Evolutionary conservation across 306 rosid genomes (phyloP), one percentile per base, ranked within the genome.

Genomic region (Dicorynia guianensis): DNA sequence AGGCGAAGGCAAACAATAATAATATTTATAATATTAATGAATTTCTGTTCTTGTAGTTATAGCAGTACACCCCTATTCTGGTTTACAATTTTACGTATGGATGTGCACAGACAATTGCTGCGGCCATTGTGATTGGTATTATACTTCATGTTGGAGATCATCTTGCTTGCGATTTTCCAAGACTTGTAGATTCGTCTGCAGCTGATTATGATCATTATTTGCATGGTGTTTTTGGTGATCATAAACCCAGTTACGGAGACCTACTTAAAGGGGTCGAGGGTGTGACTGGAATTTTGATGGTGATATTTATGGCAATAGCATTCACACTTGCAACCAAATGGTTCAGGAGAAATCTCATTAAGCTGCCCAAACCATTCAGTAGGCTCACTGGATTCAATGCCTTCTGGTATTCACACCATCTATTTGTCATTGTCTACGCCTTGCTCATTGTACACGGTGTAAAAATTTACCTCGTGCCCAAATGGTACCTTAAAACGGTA

Each of bases 371-470:
- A 83, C 99, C 99, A 48, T 86, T 96, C 80, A 89, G 83, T 71
- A 86, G 96, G 86, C 91, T 93, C 72, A 96, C 97, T 10, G 99
- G 99, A 66, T 96, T 77, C 87, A 96, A 96, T 63, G 98, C 99
- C 68, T 96, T 96, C 85, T 96, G 99, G 98, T 96, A 96, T 88
- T 96, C 99, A 43, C 99, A 96, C 83, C 99, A 96, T 83, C 90
- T 92, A 48, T 92, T 96, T 84, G 92, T 92, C 88, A 76, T 96
- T 59, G 99, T 92, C 72, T 96, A 96, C 61, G 73, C 75, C 82
- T 86, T 96, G 83, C 97, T 96, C 76, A 34, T 96, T 76, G 10
- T 90, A 83, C 99, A 96, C 65, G 99, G 99, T 47, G 50, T 20
- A 72, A 81, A 78, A 64, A 88, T 93, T 78, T 96, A 87, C 75